Percentiles rank a stretch among this genome's conserved stretches.
phyloP scores from a whole-genome alignment of 345 rosid genomes.

The Durio zibethinus region DNA sequence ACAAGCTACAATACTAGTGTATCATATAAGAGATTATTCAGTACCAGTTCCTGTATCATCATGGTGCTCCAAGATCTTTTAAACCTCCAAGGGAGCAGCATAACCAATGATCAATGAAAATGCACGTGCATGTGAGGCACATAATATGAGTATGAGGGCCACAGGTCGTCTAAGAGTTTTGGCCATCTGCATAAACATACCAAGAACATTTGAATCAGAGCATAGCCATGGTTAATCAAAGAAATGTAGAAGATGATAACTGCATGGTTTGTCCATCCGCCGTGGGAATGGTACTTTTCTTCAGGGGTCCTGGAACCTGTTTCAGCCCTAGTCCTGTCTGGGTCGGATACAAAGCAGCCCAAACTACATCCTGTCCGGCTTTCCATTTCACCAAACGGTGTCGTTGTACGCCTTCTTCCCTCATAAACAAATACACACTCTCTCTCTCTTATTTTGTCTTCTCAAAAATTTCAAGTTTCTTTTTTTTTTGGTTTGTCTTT shows the following conservation, averaged over 20 bases:
- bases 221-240: constrained; percentile 2
- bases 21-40: not conserved
- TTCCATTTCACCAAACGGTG: not conserved
- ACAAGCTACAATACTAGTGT: not conserved
- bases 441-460: not conserved
- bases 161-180: constrained; percentile 75
- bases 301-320: no score
- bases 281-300: no score
- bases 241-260: not conserved
- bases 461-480: not conserved
- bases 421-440: not conserved
- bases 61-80: constrained; percentile 88
- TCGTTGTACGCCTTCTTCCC: not conserved
- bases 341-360: not conserved
- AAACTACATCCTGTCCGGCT: not conserved
- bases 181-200: constrained; percentile 54
- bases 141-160: constrained; percentile 68
- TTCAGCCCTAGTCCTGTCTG: not conserved
- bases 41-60: constrained; percentile 75
- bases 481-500: not conserved
- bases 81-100: constrained; percentile 73
- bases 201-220: constrained; percentile 2
- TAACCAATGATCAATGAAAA: constrained; percentile 86
- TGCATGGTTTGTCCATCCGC: no score
- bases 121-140: constrained; percentile 85